phyloP scores from a whole-genome alignment of 768 basidiomycete species.

The Suillus lakei region DNA sequence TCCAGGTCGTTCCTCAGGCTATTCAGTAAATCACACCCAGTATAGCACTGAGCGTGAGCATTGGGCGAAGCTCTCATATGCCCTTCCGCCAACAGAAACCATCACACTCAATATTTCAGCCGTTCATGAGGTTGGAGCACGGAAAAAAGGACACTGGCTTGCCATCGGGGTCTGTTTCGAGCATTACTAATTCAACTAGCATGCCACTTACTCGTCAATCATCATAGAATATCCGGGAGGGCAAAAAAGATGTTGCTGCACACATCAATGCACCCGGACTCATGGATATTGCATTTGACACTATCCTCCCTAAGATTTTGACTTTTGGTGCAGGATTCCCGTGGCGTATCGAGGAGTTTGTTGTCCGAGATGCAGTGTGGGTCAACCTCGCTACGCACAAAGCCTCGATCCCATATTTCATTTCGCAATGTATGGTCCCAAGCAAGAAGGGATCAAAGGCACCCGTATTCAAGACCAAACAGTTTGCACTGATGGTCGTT shows the following conservation, averaged over 20 bases:
- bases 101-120: slow-evolving; percentile 9
- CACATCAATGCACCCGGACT: neutral
- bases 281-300: neutral
- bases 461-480: slow-evolving; percentile 7
- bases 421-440: slow-evolving; percentile 4
- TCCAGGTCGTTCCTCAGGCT: neutral
- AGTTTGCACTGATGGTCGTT: slow-evolving; percentile 7
- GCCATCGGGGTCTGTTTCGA: neutral
- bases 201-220: neutral
- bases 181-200: neutral
- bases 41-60: neutral
- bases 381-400: slow-evolving; percentile 8
- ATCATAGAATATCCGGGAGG: slow-evolving; percentile 13
- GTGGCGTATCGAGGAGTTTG: neutral
- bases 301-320: neutral
- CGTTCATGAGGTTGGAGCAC: neutral
- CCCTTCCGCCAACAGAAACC: slow-evolving; percentile 7
- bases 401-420: slow-evolving; percentile 1
- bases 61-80: slow-evolving; percentile 5
- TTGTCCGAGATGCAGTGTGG: slow-evolving; percentile 5
- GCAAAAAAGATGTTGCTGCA: slow-evolving; percentile 13
- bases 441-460: neutral
- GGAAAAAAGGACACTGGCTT: neutral
- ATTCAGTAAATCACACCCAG: slow-evolving; percentile 4
- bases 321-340: neutral